Conservation (phyloP, 73 alveolate genomes). For the Diophrys sp. region DNA sequence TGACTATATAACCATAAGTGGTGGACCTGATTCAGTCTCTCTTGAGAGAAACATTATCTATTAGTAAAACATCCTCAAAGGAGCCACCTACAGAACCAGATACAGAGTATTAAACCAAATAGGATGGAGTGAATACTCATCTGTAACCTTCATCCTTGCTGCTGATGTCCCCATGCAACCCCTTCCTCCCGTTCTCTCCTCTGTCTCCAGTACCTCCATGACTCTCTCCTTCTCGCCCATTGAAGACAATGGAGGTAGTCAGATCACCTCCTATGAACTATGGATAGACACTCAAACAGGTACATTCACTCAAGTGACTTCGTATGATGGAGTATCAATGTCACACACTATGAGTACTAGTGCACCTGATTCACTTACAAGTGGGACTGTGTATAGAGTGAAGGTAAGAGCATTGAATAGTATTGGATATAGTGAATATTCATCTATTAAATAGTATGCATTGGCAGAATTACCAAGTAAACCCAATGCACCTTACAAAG, state of each 20-base stretch:
- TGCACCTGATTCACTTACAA: constrained; percentile 22
- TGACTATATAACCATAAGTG: not conserved
- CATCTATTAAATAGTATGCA: constrained; percentile 24
- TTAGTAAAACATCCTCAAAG: constrained; percentile 9
- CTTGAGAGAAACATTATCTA: constrained; percentile 15
- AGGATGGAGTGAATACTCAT: constrained; percentile 40
- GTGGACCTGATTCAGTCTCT: constrained; percentile 10
- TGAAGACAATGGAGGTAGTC: constrained; percentile 42
- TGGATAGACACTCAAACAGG: constrained; percentile 18
- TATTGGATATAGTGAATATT: constrained; percentile 8
- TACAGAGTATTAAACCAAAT: constrained; percentile 31
- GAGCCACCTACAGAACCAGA: constrained; percentile 34
- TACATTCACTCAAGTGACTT: not conserved
- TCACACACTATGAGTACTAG: constrained; percentile 14
- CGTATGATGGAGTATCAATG: constrained; percentile 26
- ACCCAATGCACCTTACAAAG: constrained; percentile 28
- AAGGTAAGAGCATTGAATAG: constrained; percentile 52
- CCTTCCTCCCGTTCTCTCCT: constrained; percentile 12
- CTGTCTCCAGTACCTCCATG: constrained; percentile 22
- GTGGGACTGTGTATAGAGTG: constrained; percentile 44
- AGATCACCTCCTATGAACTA: constrained; percentile 18
- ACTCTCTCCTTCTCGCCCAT: constrained; percentile 19
- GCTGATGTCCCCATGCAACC: constrained; percentile 50
- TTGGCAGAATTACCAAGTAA: constrained; percentile 28
- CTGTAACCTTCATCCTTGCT: constrained; percentile 29